A percentile compares a stretch with the other conserved stretches of the same genome.
Conservation (phyloP, 495 filamentous ascomycete genomes). For the Daldinia grandis region DNA sequence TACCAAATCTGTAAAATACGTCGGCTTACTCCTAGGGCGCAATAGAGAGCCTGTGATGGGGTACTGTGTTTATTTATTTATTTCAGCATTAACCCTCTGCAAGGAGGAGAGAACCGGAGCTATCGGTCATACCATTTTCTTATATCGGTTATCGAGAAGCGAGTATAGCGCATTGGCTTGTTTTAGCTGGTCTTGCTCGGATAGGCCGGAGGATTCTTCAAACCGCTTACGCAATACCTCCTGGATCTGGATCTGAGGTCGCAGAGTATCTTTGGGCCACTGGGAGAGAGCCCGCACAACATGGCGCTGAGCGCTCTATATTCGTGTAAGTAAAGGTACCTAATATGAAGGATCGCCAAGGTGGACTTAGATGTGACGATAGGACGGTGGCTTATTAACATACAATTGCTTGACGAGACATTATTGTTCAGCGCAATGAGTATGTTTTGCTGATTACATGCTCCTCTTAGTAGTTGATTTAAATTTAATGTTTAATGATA, state of each 20-base stretch:
- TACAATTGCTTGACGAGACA: constrained; percentile 46
- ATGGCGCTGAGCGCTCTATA: constrained; percentile 57
- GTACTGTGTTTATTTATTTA: constrained; percentile 57
- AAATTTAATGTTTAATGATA: constrained; percentile 31
- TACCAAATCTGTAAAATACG: constrained; percentile 76
- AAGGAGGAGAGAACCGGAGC: background rate
- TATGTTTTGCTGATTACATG: constrained; percentile 10
- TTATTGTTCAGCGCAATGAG: constrained; percentile 10
- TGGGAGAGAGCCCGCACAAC: constrained; percentile 73
- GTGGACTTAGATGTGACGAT: background rate
- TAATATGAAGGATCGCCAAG: background rate
- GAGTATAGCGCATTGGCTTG: constrained; percentile 78
- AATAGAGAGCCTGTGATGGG: constrained; percentile 68
- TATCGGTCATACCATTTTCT: constrained; percentile 58
- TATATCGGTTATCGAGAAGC: constrained; percentile 78
- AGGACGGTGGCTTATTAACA: constrained; percentile 3
- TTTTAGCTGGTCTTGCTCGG: constrained; percentile 51
- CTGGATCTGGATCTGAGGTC: constrained; percentile 80
- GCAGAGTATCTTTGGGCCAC: constrained; percentile 82
- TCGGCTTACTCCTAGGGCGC: constrained; percentile 75
- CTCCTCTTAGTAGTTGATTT: constrained; percentile 4
- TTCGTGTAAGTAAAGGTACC: constrained; percentile 25
- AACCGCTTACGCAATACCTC: constrained; percentile 71
- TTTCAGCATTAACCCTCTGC: background rate
- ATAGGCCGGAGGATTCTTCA: constrained; percentile 42